phyloP scores from a whole-genome alignment of 2,329 filamentous ascomycete genomes.

The Phialophora verrucosa region DNA sequence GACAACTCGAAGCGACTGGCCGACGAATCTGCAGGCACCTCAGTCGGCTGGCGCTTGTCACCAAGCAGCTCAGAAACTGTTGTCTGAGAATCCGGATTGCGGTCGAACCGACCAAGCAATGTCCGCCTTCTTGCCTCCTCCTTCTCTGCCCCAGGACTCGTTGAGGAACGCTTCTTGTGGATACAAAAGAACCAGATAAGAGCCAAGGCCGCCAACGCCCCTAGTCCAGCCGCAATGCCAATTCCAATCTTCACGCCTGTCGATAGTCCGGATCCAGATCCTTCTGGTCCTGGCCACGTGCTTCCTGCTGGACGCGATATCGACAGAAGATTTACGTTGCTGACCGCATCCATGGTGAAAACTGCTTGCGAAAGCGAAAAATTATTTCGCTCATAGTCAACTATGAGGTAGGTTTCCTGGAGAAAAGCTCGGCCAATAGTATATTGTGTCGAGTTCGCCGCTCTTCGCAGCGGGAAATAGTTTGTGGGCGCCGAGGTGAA shows the following conservation, averaged over 20 bases:
- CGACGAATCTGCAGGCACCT: constrained; percentile 39
- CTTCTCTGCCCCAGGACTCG: constrained; percentile 21
- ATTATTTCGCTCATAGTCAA: constrained; percentile 47
- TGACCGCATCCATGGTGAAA: constrained; percentile 51
- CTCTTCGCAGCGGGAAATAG: constrained; percentile 50
- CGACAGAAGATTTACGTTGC: constrained; percentile 57
- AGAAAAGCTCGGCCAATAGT: constrained; percentile 50
- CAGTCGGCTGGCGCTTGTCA: constrained; percentile 40
- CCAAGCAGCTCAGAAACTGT: constrained; percentile 40
- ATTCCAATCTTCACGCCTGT: constrained; percentile 43
- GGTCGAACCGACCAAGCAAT: constrained; percentile 30
- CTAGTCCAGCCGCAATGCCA: constrained; percentile 38
- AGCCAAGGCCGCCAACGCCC: constrained; percentile 29
- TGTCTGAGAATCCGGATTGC: constrained; percentile 29
- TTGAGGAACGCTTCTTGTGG: constrained; percentile 19
- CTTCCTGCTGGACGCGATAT: constrained; percentile 39
- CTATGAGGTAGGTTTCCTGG: constrained; percentile 49
- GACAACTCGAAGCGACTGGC: constrained; percentile 38
- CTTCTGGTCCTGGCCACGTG: constrained; percentile 31
- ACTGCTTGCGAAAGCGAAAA: constrained; percentile 46
- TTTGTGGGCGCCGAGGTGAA: constrained; percentile 39
- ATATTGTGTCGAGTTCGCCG: constrained; percentile 44
- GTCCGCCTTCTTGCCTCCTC: constrained; percentile 32
- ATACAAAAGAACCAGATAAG: constrained; percentile 36
- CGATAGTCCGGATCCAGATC: constrained; percentile 33